Evolutionary conservation across 441 rosid species (phyloP), one percentile per base, ranked within the genome.

Genomic region (Eutrema salsugineum): DNA sequence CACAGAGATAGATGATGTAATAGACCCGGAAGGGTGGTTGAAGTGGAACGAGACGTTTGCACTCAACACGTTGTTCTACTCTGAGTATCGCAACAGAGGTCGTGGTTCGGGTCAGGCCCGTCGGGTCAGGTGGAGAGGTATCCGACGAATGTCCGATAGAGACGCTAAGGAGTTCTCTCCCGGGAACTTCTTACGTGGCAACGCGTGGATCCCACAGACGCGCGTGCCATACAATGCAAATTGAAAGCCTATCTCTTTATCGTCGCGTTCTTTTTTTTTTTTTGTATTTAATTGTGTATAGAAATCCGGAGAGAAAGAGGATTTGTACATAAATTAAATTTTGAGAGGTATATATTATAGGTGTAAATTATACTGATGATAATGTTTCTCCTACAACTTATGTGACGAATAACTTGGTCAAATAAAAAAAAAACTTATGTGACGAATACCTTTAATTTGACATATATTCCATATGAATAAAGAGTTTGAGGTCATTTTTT

Each of bases 141-240:
- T 77, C 24, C 39, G 22, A 42, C 56, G 57, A 5, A 49, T 77
- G 28, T 22, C 72, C 8, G 38, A 6, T 58, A 50, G 63, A 30
- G 50, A 11, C 3, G 99, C 86, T 1, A 68, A 0, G 11, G 80
- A 83, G 73, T 94, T 79, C 59, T 79, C 94, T 1, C 97, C 91
- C 12, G 84, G 88, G 5, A 84, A 76, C 2, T 90, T 94, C 67
- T 66, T 94, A 38, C 84, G 88, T 61, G 99, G 99, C 36, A 84
- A 88, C 71, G 35, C 80, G 28, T 94, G 99, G 97, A 51, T 94
- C 66, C 95, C 97, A 1, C 66, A 83, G 1, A 88, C 90, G 1
- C 93, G 88, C 0, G 91, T 91, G 28, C 81, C 72, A 3, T 94
- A 82, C 58, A 66, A 33, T 11, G 58, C 76, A 16, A 64, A 70